phyloP scores from a whole-genome alignment of 2,329 filamentous ascomycete genomes.

The Neonectria magnoliae region DNA sequence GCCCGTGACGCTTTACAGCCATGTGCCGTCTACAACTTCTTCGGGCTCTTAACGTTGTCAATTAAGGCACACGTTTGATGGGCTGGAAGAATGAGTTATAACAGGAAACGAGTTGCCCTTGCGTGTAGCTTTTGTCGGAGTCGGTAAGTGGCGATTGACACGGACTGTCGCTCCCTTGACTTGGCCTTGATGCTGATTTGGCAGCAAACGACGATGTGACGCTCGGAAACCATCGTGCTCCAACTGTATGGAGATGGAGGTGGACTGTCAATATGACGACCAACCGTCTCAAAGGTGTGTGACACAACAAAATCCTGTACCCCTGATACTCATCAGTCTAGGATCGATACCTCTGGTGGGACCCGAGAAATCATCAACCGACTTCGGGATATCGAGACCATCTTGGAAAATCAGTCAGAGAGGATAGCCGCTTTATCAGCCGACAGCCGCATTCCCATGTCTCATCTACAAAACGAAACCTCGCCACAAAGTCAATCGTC shows the following conservation, averaged over 20 bases:
- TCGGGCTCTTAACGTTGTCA: neutral
- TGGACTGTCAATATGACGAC: slow-evolving; percentile 44
- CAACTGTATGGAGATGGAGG: slow-evolving; percentile 40
- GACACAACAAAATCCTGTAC: neutral
- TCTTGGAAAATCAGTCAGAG: slow-evolving; percentile 35
- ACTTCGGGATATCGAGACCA: slow-evolving; percentile 41
- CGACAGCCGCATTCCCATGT: neutral
- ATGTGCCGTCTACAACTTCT: neutral
- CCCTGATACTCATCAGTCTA: slow-evolving; percentile 5
- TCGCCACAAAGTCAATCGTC: slow-evolving; percentile 31
- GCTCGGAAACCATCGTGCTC: slow-evolving; percentile 39
- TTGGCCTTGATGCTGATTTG: neutral
- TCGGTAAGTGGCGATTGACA: slow-evolving; percentile 28
- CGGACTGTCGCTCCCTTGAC: too few species aligned
- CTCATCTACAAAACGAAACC: slow-evolving; percentile 14
- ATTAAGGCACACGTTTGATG: neutral
- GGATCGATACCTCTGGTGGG: slow-evolving; percentile 44
- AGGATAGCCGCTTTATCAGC: slow-evolving; percentile 28
- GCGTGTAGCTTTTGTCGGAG: slow-evolving; percentile 44
- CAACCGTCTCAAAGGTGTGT: slow-evolving; percentile 39
- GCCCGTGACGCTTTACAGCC: neutral
- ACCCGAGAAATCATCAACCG: slow-evolving; percentile 42
- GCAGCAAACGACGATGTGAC: slow-evolving; percentile 45
- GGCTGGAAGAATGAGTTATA: slow-evolving; percentile 39
- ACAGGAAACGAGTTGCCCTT: slow-evolving; percentile 41